phyloP scores from a whole-genome alignment of 768 basidiomycete species.

The Hericium rajendrae region DNA sequence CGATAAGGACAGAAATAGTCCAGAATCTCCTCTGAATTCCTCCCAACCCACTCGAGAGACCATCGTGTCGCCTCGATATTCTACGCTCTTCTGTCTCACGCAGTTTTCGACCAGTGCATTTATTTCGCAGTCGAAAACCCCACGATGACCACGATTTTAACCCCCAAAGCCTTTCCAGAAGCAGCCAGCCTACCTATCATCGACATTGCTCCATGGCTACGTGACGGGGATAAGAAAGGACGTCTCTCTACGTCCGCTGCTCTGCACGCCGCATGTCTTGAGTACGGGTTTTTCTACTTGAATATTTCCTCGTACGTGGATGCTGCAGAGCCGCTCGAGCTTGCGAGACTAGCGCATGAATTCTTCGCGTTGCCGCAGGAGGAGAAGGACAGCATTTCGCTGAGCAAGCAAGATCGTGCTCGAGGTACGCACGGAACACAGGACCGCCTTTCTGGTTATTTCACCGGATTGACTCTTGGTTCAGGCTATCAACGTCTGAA shows the following conservation, averaged over 20 bases:
- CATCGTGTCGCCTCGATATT: no score
- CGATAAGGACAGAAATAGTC: no score
- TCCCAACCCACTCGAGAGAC: no score
- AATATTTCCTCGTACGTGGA: constrained; percentile 54
- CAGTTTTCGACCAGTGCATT: no score
- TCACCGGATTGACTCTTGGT: not conserved
- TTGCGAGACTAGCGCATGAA: constrained; percentile 50
- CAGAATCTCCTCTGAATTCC: no score
- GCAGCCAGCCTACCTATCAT: constrained; percentile 49
- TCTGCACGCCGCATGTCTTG: constrained; percentile 63
- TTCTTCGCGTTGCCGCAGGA: constrained; percentile 65
- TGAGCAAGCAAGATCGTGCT: constrained; percentile 62
- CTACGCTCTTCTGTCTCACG: no score
- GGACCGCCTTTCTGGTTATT: not conserved
- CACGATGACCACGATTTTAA: no score
- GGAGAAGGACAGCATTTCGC: constrained; percentile 53
- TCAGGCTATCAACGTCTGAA: constrained; percentile 72
- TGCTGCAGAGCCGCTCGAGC: constrained; percentile 50
- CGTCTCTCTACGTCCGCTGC: constrained; percentile 38
- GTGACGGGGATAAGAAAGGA: constrained; percentile 26
- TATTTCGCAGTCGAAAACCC: no score
- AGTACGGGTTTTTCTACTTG: constrained; percentile 88
- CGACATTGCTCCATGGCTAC: constrained; percentile 56
- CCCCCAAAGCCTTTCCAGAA: not conserved
- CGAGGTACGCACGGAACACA: constrained; percentile 45